Evolutionary conservation across 1,139 yeast species (phyloP).

Genomic region (Suhomyces maxii): DNA sequence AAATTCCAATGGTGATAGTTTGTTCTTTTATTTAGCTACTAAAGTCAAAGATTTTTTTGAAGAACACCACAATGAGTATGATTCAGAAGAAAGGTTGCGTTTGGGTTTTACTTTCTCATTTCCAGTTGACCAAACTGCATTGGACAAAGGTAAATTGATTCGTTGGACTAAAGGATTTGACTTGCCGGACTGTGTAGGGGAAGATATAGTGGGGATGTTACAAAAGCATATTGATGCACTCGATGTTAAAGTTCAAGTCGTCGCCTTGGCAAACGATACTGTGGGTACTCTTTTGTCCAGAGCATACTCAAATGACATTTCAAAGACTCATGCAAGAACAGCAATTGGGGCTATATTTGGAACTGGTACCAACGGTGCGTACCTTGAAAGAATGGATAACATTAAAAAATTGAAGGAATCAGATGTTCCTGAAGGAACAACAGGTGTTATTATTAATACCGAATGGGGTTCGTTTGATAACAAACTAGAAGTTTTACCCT

Average conservation of each 20-base stretch:
- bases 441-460: slow-evolving; percentile 86
- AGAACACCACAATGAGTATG: slow-evolving; percentile 56
- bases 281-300: slow-evolving; percentile 90
- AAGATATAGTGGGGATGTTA: slow-evolving; percentile 72
- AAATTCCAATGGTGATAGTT: slow-evolving; percentile 51
- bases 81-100: slow-evolving; percentile 45
- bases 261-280: slow-evolving; percentile 92
- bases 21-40: slow-evolving; percentile 73
- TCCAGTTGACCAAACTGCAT: slow-evolving; percentile 83
- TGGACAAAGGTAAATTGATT: slow-evolving; percentile 73
- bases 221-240: slow-evolving; percentile 66
- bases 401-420: slow-evolving; percentile 59
- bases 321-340: slow-evolving; percentile 64
- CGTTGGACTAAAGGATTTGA: slow-evolving; percentile 97
- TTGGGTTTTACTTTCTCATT: slow-evolving; percentile 91
- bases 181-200: slow-evolving; percentile 78
- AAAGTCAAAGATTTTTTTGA: slow-evolving; percentile 63
- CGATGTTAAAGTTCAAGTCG: slow-evolving; percentile 67
- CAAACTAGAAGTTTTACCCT: slow-evolving; percentile 67
- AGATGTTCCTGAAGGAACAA: slow-evolving; percentile 46
- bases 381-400: slow-evolving; percentile 68
- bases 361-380: slow-evolving; percentile 96
- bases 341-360: slow-evolving; percentile 90
- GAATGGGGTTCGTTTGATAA: slow-evolving; percentile 98
- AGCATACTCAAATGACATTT: slow-evolving; percentile 66